A percentile compares a stretch with the other conserved stretches of the same genome.
phyloP scores from a whole-genome alignment of 2,329 filamentous ascomycete genomes.

The Nemania sp. region DNA sequence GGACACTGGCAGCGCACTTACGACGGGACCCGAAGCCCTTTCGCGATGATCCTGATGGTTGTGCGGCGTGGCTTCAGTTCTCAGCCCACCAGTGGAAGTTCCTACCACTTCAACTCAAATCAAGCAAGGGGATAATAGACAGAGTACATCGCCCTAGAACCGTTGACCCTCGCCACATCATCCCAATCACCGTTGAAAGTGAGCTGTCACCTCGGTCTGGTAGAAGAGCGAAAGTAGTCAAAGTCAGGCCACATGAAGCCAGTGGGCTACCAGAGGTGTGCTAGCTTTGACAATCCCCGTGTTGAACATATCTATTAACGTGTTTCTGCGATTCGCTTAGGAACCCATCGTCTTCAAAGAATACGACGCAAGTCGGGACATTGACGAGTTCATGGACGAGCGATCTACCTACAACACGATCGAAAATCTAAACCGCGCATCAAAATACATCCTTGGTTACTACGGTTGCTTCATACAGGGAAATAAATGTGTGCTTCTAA shows the following conservation, averaged over 20 bases:
- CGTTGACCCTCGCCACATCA: neutral
- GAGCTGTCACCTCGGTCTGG: neutral
- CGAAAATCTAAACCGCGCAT: neutral
- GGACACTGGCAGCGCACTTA: too few species aligned
- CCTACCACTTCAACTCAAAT: conserved; percentile 10
- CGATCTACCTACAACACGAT: conserved; percentile 8
- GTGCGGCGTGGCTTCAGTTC: neutral
- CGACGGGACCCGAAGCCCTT: neutral
- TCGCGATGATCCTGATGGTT: neutral
- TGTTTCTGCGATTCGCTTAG: neutral
- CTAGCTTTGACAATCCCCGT: neutral
- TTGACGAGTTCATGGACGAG: conserved; percentile 6
- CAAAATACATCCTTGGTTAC: conserved; percentile 6
- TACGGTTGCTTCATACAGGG: conserved; percentile 22
- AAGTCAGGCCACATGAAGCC: conserved; percentile 11
- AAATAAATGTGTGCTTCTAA: conserved; percentile 11
- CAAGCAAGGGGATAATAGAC: neutral
- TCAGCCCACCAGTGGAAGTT: conserved; percentile 14
- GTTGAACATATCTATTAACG: neutral
- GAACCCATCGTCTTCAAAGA: conserved; percentile 8
- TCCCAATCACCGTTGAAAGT: conserved; percentile 7
- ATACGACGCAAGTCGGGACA: neutral
- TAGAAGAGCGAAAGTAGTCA: conserved; percentile 6
- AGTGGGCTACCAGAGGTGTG: conserved; percentile 7
- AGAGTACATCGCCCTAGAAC: neutral